Evolutionary conservation across 2,329 filamentous ascomycete species (phyloP), one percentile per base, ranked within the genome.

Genomic region (Pseudogymnoascus verrucosus): DNA sequence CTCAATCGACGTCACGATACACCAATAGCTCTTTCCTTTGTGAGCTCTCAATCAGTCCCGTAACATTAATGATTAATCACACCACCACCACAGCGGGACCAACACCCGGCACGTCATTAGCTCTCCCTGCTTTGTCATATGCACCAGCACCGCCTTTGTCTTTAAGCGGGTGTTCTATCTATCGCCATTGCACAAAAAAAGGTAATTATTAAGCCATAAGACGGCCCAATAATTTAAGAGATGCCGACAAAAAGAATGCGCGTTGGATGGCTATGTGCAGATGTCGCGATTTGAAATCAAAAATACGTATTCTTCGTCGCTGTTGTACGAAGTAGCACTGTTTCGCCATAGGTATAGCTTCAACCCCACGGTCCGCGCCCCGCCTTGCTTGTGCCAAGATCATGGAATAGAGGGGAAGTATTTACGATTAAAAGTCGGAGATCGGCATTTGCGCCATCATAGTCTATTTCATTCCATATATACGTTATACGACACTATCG

Each of bases 231-330:
- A 31, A 31, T 26, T 51, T 19, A 11, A n/a, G 14, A 5, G 44
- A 28, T 31, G 23, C 44, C 44, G 23, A 28, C 44, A 16, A 16
- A 51, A 4, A 4, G 5, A 51, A 51, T 34, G 4, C 4, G 10
- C 8, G n/a, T 19, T 4, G 47, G 47, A 57, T 57, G 47, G 47
- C 44, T 23, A 23, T 34, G 28, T 31, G 28, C 26, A 57, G 47
- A 57, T 57, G 47, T 34, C 47, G 47, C 26, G 47, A 57, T 57
- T 57, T 57, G 47, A 57, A 57, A 57, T 57, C 47, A 34, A 57
- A 57, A 57, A 34, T 57, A 57, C 47, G 47, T 57, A 31, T 57
- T 57, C 26, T 34, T 10, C 14, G 23, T 28, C 12, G 6, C 6
- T 23, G 26, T 57, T 19, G 26, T 34, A 34, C 28, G 28, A 19